Conservation (phyloP, 108 stramenopile species). For the Schizochytrium sp. region DNA sequence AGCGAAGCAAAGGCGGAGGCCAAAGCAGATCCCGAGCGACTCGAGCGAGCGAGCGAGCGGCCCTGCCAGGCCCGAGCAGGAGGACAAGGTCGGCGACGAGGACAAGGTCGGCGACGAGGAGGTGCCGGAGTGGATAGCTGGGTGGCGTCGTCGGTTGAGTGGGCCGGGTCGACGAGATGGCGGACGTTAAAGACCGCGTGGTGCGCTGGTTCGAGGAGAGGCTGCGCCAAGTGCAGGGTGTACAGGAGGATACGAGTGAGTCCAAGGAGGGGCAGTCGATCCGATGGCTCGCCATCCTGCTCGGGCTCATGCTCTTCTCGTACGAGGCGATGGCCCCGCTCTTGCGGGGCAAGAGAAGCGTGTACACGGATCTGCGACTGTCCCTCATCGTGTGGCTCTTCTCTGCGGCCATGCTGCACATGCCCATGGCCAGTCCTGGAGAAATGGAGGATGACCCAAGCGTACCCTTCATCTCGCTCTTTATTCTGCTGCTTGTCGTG, state of each 20-base stretch:
- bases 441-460: background rate
- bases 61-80: too few relatives aligned
- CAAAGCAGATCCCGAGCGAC: too few relatives aligned
- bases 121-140: too few relatives aligned
- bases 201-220: background rate
- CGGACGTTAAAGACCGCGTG: background rate
- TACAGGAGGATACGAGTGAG: background rate
- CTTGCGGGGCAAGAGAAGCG: background rate
- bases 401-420: background rate
- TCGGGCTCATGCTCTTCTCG: background rate
- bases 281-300: background rate
- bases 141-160: too few relatives aligned
- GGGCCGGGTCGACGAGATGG: background rate
- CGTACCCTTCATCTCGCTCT: background rate
- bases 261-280: background rate
- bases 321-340: background rate
- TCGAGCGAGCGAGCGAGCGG: too few relatives aligned
- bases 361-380: background rate
- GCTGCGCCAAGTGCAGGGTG: background rate
- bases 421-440: background rate
- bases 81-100: too few relatives aligned
- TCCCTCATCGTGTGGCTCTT: constrained; percentile 6
- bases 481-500: background rate
- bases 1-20: too few relatives aligned
- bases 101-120: too few relatives aligned